phyloP scores from a whole-genome alignment of 139 green algal genomes.

The Chara braunii region DNA sequence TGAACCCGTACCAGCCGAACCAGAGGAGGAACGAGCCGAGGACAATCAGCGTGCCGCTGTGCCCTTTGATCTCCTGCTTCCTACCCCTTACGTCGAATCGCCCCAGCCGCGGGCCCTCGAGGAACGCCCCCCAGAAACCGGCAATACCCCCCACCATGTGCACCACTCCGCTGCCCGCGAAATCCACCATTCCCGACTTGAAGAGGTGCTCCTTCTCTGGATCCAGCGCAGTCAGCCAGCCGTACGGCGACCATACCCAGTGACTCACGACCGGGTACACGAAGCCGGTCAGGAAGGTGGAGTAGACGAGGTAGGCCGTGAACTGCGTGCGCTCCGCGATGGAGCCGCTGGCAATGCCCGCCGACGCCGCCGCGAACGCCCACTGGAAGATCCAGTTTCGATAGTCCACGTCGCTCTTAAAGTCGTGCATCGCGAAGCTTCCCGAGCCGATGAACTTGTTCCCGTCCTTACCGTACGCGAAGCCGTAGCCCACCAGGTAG shows the following conservation, averaged over 20 bases:
- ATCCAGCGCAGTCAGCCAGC: constrained; percentile 42
- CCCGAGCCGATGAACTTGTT: constrained; percentile 52
- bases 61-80: constrained; percentile 61
- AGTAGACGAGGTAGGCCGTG: constrained; percentile 51
- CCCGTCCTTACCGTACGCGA: constrained; percentile 54
- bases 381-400: constrained; percentile 40
- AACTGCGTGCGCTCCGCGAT: constrained; percentile 41
- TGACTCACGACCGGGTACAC: constrained; percentile 57
- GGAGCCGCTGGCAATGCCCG: constrained; percentile 34
- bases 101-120: constrained; percentile 83
- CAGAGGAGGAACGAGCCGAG: constrained; percentile 70
- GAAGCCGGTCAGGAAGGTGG: constrained; percentile 50
- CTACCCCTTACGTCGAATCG: constrained; percentile 64
- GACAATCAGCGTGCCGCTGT: constrained; percentile 50
- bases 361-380: constrained; percentile 32
- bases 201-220: constrained; percentile 11
- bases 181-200: constrained; percentile 41
- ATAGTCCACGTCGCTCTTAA: no score
- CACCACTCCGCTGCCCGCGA: constrained; percentile 54
- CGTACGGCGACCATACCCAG: constrained; percentile 49
- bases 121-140: constrained; percentile 49
- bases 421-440: constrained; percentile 43
- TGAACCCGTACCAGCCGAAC: constrained; percentile 80
- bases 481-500: constrained; percentile 54
- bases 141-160: constrained; percentile 53